A percentile compares a stretch with the other conserved stretches of the same genome.
phyloP scores from a whole-genome alignment of 352 stramenopile genomes.

The Pythium rishiriense region DNA sequence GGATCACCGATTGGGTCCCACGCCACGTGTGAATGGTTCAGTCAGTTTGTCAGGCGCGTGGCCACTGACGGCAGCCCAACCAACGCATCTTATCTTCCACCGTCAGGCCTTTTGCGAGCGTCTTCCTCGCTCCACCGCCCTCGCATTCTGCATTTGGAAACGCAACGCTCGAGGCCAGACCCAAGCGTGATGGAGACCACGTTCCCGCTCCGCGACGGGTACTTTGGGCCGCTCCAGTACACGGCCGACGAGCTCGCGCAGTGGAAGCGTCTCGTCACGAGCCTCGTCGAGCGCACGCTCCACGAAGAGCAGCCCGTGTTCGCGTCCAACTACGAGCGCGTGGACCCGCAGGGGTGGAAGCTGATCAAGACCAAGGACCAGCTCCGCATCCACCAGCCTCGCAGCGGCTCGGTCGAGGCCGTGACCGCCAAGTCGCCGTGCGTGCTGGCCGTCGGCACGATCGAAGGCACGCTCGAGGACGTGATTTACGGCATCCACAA shows the following conservation, averaged over 20 bases:
- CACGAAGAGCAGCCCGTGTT: constrained; percentile 7
- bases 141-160: background rate
- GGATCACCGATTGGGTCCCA: too few relatives aligned
- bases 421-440: background rate
- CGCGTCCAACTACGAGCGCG: constrained; percentile 8
- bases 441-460: constrained; percentile 48
- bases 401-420: background rate
- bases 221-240: constrained; percentile 17
- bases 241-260: constrained; percentile 4
- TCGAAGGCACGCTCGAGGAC: constrained; percentile 57
- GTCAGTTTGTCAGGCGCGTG: background rate
- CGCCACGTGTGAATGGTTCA: too few relatives aligned
- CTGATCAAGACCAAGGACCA: constrained; percentile 20
- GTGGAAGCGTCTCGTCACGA: constrained; percentile 13
- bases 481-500: constrained; percentile 59
- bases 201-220: constrained; percentile 22
- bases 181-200: constrained; percentile 4
- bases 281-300: constrained; percentile 8
- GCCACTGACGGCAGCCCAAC: background rate
- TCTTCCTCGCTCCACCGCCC: too few relatives aligned
- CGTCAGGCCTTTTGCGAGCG: too few relatives aligned
- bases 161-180: background rate
- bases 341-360: constrained; percentile 8
- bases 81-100: too few relatives aligned
- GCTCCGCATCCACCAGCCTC: constrained; percentile 7